Base-by-base conservation (phyloP, 176 grass and related monocot species). In the Stipa capillata region DNA sequence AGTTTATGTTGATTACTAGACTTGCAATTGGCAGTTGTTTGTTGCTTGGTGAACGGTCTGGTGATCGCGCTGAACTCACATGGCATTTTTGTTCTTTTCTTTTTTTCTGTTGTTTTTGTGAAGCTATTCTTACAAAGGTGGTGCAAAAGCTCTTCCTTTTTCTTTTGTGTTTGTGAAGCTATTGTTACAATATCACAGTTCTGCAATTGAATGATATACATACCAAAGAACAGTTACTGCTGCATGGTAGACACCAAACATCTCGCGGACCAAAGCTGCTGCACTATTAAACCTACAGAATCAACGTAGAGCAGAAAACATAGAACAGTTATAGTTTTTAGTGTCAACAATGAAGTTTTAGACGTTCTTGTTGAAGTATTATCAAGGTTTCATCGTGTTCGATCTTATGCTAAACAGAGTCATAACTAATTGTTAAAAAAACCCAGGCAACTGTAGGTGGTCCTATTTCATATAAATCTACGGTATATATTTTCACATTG, bases 31-130 rank as follows among this genome's bases (percentile, higher is more conserved):
- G 67, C 77, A 97, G 94, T 97, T 75, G 82, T 88, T 79, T 97
- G 94, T 86, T 97, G 91, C 54, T 88, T 97, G 85, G 94, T 97
- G 68, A 88, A 90, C 16, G 94, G 94, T 48, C 67, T 92, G 70
- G 91, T 94, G 69, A 81, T 94, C 10, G 47, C 88, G 52, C 84
- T 97, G 54, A 86, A 79, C 85, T 75, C 87, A 79, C 56, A 72
- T 72, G 91, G 91, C 56, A 41, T 73, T 84, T 79, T 87, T 84
- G 41, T 88, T 67, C 48, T 59, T 52, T 18, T 35, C 23, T n/a
- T n/a, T n/a, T n/a, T n/a, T n/a, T 35, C 24, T 72, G 43, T 60
- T 55, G 4, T 69, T 40, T n/a, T 61, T 51, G 47, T 80, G n/a
- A 37, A 59, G n/a, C n/a, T n/a, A n/a, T n/a, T n/a, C n/a, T n/a